These are phyloP conservation scores for Vigna angularis DNA, from an alignment of 306 rosid species.

Conservation along the genomic window DNA sequence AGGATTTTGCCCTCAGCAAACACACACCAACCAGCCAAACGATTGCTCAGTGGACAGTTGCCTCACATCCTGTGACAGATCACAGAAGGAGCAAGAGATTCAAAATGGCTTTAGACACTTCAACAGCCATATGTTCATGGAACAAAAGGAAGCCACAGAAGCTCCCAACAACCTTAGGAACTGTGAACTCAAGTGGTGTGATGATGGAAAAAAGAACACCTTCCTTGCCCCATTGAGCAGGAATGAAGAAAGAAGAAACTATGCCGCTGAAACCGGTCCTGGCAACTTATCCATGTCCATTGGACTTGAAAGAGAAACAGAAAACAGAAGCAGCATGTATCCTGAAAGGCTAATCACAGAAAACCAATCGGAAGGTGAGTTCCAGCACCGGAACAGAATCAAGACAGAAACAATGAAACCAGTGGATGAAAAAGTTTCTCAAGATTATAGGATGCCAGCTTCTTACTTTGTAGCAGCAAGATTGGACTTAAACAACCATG, in stretches of 20 bases:
- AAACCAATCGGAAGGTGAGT: constrained; percentile 40
- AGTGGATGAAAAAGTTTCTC: constrained; percentile 47
- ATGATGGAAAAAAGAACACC: constrained; percentile 51
- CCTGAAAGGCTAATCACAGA: constrained; percentile 44
- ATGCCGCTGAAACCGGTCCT: constrained; percentile 48
- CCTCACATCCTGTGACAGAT: constrained; percentile 77
- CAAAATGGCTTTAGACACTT: constrained; percentile 59
- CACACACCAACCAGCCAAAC: constrained; percentile 54
- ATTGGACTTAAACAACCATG: constrained; percentile 73
- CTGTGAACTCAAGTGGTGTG: constrained; percentile 48
- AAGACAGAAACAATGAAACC: constrained; percentile 48
- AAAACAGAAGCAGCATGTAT: constrained; percentile 44
- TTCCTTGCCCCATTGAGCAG: constrained; percentile 50
- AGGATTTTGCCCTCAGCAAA: constrained; percentile 57
- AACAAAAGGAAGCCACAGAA: constrained; percentile 52
- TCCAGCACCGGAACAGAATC: constrained; percentile 39
- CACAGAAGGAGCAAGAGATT: constrained; percentile 71
- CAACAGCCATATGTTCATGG: constrained; percentile 52
- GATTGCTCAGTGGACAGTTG: constrained; percentile 90
- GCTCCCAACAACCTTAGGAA: constrained; percentile 37
- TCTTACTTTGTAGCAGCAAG: constrained; percentile 63
- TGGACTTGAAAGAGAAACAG: constrained; percentile 59
- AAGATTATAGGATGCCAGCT: constrained; percentile 51
- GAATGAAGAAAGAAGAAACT: constrained; percentile 52
- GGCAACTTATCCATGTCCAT: constrained; percentile 68